Base-by-base conservation (phyloP, 768 basidiomycete genomes). In the Russula sp. region DNA sequence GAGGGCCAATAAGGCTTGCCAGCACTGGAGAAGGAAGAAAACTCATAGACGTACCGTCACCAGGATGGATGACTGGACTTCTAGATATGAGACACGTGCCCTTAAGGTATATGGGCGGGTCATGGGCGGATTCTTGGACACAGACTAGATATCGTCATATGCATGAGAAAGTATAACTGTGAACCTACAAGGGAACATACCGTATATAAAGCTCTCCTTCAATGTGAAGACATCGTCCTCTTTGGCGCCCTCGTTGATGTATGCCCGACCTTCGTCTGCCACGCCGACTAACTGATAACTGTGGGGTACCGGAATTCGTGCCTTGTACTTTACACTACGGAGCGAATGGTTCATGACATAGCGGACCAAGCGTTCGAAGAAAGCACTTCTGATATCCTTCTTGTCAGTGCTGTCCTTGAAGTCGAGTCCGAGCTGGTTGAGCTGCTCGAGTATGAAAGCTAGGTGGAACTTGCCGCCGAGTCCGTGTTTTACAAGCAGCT, bases 241-340 rank as follows among this genome's bases (percentile, higher is more conserved):
- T 1, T 34, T 37, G 18, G 11, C 32, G 11, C 65, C 67, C 32
- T 63, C 67, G 2, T 58, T 22, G 3, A 63, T 58, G 14, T 63
- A 63, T 4, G 57, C 62, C 20, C n/a, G 42, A 8, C 89, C 89
- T 73, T 94, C 90, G 68, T 95, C 92, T 2, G 89, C 87, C 6
- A 93, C 82, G 0, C 93, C 92, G 9, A 92, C 88, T 0, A 95
- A 77, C 34, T 85, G 77, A 61, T 83, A 84, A 62, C 85, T 85
- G 0, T 84, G 73, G 0, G 85, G 85, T 7, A 95, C 79, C 3
- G 79, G 83, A 31, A 95, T 88, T 9, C 90, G 78, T 0, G 91
- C 92, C 45, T 79, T 76, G 68, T 88, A 84, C 68, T 93, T 93
- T 67, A 94, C 83, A 49, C 84, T 83, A 6, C 89, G 80, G 45